phyloP scores from a whole-genome alignment of 2,329 filamentous ascomycete genomes.

The Trichoderma sp. region DNA sequence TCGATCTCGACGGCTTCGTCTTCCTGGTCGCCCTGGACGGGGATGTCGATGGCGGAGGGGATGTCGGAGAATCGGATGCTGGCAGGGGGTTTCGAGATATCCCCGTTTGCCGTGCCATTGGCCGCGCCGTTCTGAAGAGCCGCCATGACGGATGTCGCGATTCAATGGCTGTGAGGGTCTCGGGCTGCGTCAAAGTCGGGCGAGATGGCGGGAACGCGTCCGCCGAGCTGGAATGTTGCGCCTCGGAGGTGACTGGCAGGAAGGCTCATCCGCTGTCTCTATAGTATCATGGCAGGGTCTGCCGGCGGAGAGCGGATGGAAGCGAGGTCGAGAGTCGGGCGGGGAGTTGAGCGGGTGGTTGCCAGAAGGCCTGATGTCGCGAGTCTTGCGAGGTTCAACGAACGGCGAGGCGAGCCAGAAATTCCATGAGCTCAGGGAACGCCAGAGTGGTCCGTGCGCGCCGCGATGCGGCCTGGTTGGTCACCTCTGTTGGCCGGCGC shows the following conservation, averaged over 20 bases:
- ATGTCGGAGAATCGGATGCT: constrained; percentile 67
- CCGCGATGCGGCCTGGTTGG: constrained; percentile 15
- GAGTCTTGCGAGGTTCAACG: constrained; percentile 10
- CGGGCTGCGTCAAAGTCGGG: constrained; percentile 27
- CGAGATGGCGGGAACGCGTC: constrained; percentile 36
- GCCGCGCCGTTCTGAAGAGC: constrained; percentile 47
- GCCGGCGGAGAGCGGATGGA: constrained; percentile 1
- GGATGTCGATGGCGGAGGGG: constrained; percentile 66
- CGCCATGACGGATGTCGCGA: constrained; percentile 44
- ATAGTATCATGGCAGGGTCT: constrained; percentile 17
- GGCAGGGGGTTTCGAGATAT: constrained; percentile 41
- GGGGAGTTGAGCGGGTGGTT: not conserved
- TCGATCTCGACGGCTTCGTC: constrained; percentile 88
- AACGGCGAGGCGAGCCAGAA: constrained; percentile 20
- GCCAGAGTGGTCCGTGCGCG: constrained; percentile 17
- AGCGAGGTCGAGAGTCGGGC: not conserved
- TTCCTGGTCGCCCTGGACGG: constrained; percentile 64
- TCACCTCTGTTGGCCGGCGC: not conserved
- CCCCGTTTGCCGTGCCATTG: constrained; percentile 49
- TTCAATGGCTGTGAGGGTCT: constrained; percentile 21
- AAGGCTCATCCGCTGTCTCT: constrained; percentile 37
- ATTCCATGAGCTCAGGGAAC: constrained; percentile 20
- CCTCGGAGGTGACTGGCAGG: constrained; percentile 36
- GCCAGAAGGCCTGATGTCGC: constrained; percentile 6
- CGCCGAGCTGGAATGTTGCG: constrained; percentile 37